These are phyloP conservation scores for Debaryomyces fabryi DNA, from an alignment of 1,139 yeast genomes.

Conservation along the genomic window DNA sequence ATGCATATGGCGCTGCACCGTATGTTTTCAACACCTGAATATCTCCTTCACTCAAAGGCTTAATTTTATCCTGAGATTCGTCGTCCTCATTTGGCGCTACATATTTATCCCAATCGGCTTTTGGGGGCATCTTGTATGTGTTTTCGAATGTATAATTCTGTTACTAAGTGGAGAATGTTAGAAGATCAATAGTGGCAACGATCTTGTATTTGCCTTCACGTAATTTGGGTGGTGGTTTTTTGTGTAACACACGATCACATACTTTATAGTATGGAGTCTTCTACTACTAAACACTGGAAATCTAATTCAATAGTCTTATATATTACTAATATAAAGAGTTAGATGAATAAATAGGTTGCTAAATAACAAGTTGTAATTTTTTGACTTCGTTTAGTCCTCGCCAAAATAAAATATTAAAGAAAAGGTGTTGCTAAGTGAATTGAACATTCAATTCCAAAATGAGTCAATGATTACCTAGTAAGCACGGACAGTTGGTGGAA, in stretches of 20 bases:
- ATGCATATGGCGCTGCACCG: constrained; percentile 96
- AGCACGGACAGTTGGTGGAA: constrained; percentile 96
- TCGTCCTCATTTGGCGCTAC: constrained; percentile 79
- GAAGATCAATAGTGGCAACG: constrained; percentile 6
- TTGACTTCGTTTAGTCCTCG: background rate
- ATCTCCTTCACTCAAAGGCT: constrained; percentile 93
- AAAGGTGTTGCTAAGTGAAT: background rate
- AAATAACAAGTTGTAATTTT: constrained; percentile 1
- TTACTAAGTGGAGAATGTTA: background rate
- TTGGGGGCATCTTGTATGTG: constrained; percentile 64
- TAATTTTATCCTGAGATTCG: constrained; percentile 67
- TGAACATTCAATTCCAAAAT: constrained; percentile 6
- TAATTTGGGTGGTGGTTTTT: constrained; percentile 3
- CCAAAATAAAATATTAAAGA: background rate
- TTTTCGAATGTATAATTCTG: background rate
- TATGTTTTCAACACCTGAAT: constrained; percentile 95
- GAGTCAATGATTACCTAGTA: constrained; percentile 45
- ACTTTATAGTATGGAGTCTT: background rate
- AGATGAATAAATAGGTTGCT: constrained; percentile 4
- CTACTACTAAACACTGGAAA: background rate
- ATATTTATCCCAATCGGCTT: constrained; percentile 97
- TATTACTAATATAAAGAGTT: background rate
- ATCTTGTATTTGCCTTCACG: constrained; percentile 7
- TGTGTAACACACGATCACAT: constrained; percentile 5
- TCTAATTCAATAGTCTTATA: background rate